Evolutionary conservation across 768 basidiomycete genomes (phyloP).

Genomic region (Naganishia vaughanmartiniae): DNA sequence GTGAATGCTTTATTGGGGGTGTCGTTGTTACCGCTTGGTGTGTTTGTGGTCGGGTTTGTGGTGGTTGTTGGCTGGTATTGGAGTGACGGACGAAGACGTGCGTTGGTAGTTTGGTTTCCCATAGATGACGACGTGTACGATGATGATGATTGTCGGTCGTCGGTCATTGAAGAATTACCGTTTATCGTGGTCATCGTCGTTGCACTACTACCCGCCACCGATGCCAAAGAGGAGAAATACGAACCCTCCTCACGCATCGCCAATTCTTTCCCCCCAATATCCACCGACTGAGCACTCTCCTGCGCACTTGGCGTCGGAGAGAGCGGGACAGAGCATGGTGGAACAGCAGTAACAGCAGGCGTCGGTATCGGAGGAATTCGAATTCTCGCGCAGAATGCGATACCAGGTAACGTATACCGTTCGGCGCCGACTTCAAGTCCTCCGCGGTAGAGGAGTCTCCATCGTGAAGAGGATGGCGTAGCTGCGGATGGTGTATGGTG

Average conservation of each 20-base stretch:
- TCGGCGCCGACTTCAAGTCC: slow-evolving; percentile 47
- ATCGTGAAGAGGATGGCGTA: slow-evolving; percentile 8
- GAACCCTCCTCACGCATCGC: slow-evolving; percentile 16
- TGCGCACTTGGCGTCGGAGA: neutral
- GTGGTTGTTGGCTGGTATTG: neutral
- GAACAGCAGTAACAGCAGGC: no score
- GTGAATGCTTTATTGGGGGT: no score
- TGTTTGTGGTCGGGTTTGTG: neutral
- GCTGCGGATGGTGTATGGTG: neutral
- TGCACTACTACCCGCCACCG: neutral
- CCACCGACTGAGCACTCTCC: neutral
- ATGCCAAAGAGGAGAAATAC: neutral
- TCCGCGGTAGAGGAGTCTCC: slow-evolving; percentile 49
- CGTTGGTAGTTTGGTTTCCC: no score
- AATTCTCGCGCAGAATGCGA: slow-evolving; percentile 18
- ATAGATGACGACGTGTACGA: no score
- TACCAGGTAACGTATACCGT: slow-evolving; percentile 46
- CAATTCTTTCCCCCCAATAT: neutral
- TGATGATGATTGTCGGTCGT: no score
- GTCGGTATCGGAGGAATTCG: neutral
- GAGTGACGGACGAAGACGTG: no score
- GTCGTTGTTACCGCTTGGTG: neutral
- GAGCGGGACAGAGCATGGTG: neutral
- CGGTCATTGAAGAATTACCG: no score
- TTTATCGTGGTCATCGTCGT: neutral